These are phyloP conservation scores for Trypanosoma conorhini DNA, from an alignment of 208 protist species.

Conservation along the genomic window DNA sequence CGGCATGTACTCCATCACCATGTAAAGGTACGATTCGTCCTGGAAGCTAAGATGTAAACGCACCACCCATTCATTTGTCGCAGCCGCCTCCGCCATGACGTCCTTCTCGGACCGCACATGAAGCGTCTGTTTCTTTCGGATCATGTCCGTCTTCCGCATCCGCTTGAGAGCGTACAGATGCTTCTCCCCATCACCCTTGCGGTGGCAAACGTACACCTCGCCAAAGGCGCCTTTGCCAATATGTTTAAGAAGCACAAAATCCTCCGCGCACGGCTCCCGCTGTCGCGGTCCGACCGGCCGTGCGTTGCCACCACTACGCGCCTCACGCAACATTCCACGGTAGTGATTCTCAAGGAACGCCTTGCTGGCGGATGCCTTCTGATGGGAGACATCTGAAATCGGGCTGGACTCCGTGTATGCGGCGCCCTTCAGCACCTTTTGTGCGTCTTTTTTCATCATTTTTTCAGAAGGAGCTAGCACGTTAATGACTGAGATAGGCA, in stretches of 20 bases:
- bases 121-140: conserved; percentile 85
- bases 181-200: conserved; percentile 56
- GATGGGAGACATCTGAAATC: conserved; percentile 77
- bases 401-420: conserved; percentile 45
- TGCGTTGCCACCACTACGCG: conserved; percentile 42
- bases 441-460: conserved; percentile 19
- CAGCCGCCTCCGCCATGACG: conserved; percentile 81
- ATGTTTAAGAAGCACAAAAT: conserved; percentile 90
- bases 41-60: conserved; percentile 92
- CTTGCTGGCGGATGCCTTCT: conserved; percentile 87
- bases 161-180: conserved; percentile 91
- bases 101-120: conserved; percentile 92
- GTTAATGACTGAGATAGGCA: background rate
- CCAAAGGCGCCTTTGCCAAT: conserved; percentile 92
- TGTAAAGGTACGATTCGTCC: conserved; percentile 91
- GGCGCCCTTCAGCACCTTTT: conserved; percentile 26
- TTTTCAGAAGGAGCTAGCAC: background rate
- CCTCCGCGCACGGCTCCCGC: conserved; percentile 60
- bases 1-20: conserved; percentile 96
- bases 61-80: conserved; percentile 89
- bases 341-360: conserved; percentile 89
- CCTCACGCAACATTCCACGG: conserved; percentile 61
- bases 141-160: conserved; percentile 92
- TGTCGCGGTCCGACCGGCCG: conserved; percentile 68
- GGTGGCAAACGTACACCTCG: conserved; percentile 88